Evolutionary conservation across 208 protist species (phyloP).

Genomic region (Wallacemonas sp.): DNA sequence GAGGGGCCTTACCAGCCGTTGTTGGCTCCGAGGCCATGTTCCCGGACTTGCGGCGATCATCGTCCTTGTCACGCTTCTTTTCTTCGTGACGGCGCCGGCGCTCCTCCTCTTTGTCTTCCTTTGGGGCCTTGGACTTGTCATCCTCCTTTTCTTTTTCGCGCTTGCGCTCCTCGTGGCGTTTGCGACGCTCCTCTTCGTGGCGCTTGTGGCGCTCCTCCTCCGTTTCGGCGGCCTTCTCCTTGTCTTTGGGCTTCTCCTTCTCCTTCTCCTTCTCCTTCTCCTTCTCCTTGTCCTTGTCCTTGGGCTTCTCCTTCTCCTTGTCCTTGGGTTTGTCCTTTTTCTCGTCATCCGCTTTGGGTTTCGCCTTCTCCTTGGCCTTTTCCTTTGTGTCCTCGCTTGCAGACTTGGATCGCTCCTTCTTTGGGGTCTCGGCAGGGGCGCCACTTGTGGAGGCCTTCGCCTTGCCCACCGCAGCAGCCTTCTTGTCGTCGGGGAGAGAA

Average conservation of each 20-base stretch:
- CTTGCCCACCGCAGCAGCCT: slow-evolving; percentile 59
- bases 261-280: slow-evolving; percentile 23
- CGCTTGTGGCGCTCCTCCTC: slow-evolving; percentile 66
- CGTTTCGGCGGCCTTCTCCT: slow-evolving; percentile 26
- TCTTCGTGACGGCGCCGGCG: slow-evolving; percentile 29
- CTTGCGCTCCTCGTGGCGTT: slow-evolving; percentile 55
- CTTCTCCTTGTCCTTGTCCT: slow-evolving; percentile 26
- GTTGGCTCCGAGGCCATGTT: slow-evolving; percentile 19
- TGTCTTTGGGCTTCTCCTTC: slow-evolving; percentile 18
- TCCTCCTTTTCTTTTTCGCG: slow-evolving; percentile 30
- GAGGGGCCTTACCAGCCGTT: slow-evolving; percentile 71
- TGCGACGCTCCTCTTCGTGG: slow-evolving; percentile 56
- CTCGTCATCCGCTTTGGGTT: slow-evolving; percentile 13
- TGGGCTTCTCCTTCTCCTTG: slow-evolving; percentile 18
- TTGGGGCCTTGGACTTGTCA: slow-evolving; percentile 19
- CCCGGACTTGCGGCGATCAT: slow-evolving; percentile 2
- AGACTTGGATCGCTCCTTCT: slow-evolving; percentile 15
- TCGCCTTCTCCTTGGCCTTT: slow-evolving; percentile 20
- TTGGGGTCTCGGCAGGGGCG: not conserved
- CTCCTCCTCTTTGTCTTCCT: slow-evolving; percentile 26
- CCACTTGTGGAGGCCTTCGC: slow-evolving; percentile 30
- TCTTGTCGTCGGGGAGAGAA: slow-evolving; percentile 51
- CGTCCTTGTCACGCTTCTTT: slow-evolving; percentile 29
- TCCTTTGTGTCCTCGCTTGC: slow-evolving; percentile 12
- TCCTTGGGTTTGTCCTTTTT: slow-evolving; percentile 15